phyloP scores from a whole-genome alignment of 805 yeast genomes.

The Candida chilensis region DNA sequence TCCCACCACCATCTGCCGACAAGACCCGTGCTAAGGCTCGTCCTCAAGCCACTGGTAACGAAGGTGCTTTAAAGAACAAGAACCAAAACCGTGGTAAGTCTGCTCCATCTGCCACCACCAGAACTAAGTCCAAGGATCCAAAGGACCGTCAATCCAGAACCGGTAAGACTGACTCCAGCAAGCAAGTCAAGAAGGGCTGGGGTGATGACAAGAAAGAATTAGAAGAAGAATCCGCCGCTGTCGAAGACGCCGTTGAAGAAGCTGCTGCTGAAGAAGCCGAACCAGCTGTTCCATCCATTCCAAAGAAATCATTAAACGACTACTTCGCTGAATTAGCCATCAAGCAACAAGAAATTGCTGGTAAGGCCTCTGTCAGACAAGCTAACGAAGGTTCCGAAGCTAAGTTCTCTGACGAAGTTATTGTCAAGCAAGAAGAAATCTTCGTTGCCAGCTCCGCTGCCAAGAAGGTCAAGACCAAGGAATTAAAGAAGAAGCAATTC shows the following conservation, averaged over 20 bases:
- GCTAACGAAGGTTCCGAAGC: slow-evolving; percentile 54
- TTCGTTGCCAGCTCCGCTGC: slow-evolving; percentile 50
- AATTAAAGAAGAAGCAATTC: slow-evolving; percentile 71
- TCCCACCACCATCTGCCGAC: slow-evolving; percentile 74
- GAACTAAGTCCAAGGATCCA: slow-evolving; percentile 45
- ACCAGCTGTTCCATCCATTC: slow-evolving; percentile 33
- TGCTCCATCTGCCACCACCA: slow-evolving; percentile 45
- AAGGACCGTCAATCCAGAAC: slow-evolving; percentile 83
- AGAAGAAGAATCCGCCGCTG: slow-evolving; percentile 55
- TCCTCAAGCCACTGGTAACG: slow-evolving; percentile 74
- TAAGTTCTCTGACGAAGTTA: slow-evolving; percentile 46
- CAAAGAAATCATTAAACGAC: slow-evolving; percentile 71
- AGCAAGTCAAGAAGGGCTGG: slow-evolving; percentile 83
- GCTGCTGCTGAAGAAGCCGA: slow-evolving; percentile 34
- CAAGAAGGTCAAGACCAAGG: slow-evolving; percentile 66
- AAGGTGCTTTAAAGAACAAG: slow-evolving; percentile 74
- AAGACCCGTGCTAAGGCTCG: slow-evolving; percentile 64
- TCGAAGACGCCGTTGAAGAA: slow-evolving; percentile 24
- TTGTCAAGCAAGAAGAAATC: slow-evolving; percentile 57
- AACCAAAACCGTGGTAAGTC: slow-evolving; percentile 58
- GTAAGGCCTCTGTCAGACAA: slow-evolving; percentile 24
- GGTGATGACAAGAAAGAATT: slow-evolving; percentile 72
- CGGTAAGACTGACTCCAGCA: slow-evolving; percentile 76
- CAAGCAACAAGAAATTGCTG: slow-evolving; percentile 29
- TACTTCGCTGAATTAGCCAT: slow-evolving; percentile 65